Conservation (phyloP, 495 filamentous ascomycete species). For the Gamarada debralockiae region DNA sequence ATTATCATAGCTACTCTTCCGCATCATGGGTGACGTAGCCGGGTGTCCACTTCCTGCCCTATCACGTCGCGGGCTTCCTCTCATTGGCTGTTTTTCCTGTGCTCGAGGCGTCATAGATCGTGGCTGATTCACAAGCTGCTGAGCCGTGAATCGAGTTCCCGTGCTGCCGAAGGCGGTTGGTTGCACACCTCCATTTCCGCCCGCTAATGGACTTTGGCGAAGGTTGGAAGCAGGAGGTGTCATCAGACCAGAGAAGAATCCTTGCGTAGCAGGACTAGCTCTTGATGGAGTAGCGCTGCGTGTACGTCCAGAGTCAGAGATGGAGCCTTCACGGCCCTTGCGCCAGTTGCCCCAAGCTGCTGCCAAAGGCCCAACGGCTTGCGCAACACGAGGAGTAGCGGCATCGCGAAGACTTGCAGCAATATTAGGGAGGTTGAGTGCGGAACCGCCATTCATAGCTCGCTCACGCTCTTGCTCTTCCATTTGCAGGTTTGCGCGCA, state of each 20-base stretch:
- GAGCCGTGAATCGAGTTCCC: slow-evolving; percentile 44
- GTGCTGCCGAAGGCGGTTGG: slow-evolving; percentile 49
- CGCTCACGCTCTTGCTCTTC: slow-evolving; percentile 90
- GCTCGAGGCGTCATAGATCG: slow-evolving; percentile 31
- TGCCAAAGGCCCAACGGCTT: slow-evolving; percentile 72
- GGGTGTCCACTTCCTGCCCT: slow-evolving; percentile 33
- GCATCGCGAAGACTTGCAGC: slow-evolving; percentile 51
- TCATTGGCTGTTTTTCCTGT: slow-evolving; percentile 17
- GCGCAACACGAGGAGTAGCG: slow-evolving; percentile 71
- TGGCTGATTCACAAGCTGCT: slow-evolving; percentile 42
- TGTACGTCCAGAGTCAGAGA: slow-evolving; percentile 30
- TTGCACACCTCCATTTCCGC: slow-evolving; percentile 39
- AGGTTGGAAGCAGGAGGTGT: slow-evolving; percentile 60
- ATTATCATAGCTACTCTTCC: slow-evolving; percentile 63
- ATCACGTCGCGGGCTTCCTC: slow-evolving; percentile 11
- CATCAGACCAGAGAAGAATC: slow-evolving; percentile 66
- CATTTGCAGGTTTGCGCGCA: slow-evolving; percentile 95
- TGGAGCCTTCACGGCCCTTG: slow-evolving; percentile 47
- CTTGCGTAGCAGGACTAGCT: slow-evolving; percentile 45
- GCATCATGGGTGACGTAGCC: slow-evolving; percentile 67
- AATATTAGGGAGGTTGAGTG: slow-evolving; percentile 49
- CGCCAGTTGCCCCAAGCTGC: slow-evolving; percentile 86
- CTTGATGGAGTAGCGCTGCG: slow-evolving; percentile 51
- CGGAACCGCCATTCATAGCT: slow-evolving; percentile 54
- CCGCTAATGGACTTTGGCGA: slow-evolving; percentile 27